A percentile compares a stretch with the other conserved stretches of the same genome.
Evolutionary conservation across 192 early-diverging fungal genomes (phyloP).

Genomic region (Backusella psychrophila): DNA sequence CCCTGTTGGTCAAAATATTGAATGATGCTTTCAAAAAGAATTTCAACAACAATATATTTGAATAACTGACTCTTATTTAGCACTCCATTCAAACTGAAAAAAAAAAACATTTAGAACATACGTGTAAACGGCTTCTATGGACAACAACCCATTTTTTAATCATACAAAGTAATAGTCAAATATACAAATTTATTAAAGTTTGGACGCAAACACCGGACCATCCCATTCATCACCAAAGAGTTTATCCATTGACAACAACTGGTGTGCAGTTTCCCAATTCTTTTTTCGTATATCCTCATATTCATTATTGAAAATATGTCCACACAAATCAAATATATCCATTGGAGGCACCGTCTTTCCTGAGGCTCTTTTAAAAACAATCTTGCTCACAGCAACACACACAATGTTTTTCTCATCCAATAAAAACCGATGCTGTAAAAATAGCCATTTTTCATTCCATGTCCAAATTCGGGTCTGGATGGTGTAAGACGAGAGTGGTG

Average conservation of each 20-base stretch:
- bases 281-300: not conserved
- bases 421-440: conserved; percentile 39
- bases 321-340: conserved; percentile 19
- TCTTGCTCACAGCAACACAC: conserved; percentile 21
- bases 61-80: too few relatives aligned
- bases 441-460: conserved; percentile 59
- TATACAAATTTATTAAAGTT: not conserved
- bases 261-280: conserved; percentile 12
- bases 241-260: conserved; percentile 1
- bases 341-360: conserved; percentile 24
- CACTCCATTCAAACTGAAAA: not conserved
- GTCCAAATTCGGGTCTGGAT: conserved; percentile 45
- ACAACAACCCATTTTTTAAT: too few relatives aligned
- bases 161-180: not conserved
- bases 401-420: not conserved
- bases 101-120: not conserved
- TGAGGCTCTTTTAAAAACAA: conserved; percentile 21
- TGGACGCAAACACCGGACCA: not conserved
- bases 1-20: too few relatives aligned
- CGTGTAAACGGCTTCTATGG: too few relatives aligned
- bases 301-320: conserved; percentile 8
- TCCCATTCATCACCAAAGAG: not conserved
- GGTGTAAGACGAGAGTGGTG: conserved; percentile 42
- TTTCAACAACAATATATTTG: too few relatives aligned
- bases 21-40: too few relatives aligned